Base-by-base conservation (phyloP, 2,329 filamentous ascomycete species). In the Cytospora piceicola region DNA sequence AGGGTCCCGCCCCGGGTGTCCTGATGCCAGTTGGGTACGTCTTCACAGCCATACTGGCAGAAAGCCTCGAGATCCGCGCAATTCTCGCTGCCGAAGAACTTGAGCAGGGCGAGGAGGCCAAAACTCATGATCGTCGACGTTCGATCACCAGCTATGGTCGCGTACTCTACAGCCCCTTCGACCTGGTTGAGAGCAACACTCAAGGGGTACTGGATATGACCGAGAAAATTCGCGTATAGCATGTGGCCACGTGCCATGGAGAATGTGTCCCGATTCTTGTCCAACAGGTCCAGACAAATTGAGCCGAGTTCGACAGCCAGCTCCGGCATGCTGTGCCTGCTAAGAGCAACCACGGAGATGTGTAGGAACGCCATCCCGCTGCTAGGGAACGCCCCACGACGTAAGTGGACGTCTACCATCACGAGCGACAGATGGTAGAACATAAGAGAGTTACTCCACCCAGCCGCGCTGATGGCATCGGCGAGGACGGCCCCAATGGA, bases 1-100 rank as follows among this genome's bases (percentile, higher is more conserved):
- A 93, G 80, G 0, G 87, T 87, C 2, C 91, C 91, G 20, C 91
- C 91, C 65, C 90, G 83, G 1, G 89, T 84, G 71, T 93, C 91
- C 54, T 83, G 80, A 56, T 88, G 81, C 91, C 91, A 94, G 58
- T 89, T 87, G 1, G 86, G 86, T 65, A 92, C 85, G 69, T 93
- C 91, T 67, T 93, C 85, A 67, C 88, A 90, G n/a, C 88, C 85
- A 67, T 89, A 91, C 57, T 87, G 84, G 70, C 89, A 90, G 73
- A 88, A 91, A 0, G 83, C 83, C 73, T 93, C 90, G 0, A 93
- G 78, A 64, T 94, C 91, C 17, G 81, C 80, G 57, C 88, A 80
- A 66, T 92, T 89, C 69, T 92, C 87, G 69, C 88, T 89, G 15
- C 86, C 84, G 75, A 89, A 93, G 64, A 93, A 85, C 69, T 86